These are phyloP conservation scores for Durusdinium trenchii DNA, from an alignment of 73 alveolate genomes.

Conservation along the genomic window DNA sequence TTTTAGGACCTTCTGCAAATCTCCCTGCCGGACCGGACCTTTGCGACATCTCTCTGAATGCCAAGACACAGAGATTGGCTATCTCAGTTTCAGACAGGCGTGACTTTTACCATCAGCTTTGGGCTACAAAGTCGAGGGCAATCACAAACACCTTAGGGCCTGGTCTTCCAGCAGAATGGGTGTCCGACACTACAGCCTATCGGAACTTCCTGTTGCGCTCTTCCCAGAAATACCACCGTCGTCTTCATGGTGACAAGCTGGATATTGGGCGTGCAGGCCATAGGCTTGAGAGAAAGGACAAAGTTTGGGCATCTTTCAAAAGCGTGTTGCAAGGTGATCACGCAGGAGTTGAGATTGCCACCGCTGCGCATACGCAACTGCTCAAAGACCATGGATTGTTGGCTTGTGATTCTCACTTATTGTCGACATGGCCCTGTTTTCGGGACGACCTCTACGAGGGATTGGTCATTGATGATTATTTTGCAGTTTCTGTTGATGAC, in stretches of 20 bases:
- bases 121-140: not conserved
- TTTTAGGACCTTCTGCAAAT: not conserved
- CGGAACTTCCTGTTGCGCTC: not conserved
- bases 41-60: not conserved
- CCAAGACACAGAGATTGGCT: not conserved
- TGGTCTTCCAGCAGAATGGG: not conserved
- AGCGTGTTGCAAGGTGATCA: slow-evolving; percentile 16
- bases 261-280: not conserved
- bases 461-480: not conserved
- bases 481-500: not conserved
- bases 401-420: not conserved
- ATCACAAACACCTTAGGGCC: not conserved
- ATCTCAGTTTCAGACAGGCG: not conserved
- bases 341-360: not conserved
- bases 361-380: not conserved
- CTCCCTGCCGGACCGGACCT: not conserved
- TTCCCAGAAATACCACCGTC: not conserved
- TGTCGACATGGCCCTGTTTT: not conserved
- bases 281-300: too few relatives aligned
- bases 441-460: not conserved
- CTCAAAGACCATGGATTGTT: not conserved
- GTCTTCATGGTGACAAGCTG: not conserved
- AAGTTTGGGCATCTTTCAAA: not conserved
- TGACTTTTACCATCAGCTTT: slow-evolving; percentile 39
- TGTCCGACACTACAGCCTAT: not conserved